Evolutionary conservation across 164 flowering plant species (phyloP), one percentile per base, ranked within the genome.

Genomic region (Magnolia officinalis): DNA sequence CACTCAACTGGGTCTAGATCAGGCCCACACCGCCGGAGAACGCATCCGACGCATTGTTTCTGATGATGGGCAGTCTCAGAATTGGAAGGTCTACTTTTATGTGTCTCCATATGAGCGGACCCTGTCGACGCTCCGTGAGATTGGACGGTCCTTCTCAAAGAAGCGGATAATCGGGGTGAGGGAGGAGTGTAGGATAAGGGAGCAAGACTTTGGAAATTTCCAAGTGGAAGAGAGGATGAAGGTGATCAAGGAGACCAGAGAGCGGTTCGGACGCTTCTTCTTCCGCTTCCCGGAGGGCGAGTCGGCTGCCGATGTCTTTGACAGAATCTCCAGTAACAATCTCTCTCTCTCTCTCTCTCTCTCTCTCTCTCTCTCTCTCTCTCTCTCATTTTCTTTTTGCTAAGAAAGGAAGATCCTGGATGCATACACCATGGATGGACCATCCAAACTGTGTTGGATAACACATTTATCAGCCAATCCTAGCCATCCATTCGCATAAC

Each of bases 231-330:
- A 96, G 81, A 73, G 93, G 76, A 96, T 96, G 99, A 86, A 81
- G 78, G 86, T 31, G 2, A 81, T 90, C 52, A 96, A 94, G 78
- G 83, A 89, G 82, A 85, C 92, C 0, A 80, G 99, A n/a, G 86
- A 89, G 87, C 79, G 83, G 74, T 96, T 89, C 70, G 99, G 99
- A 69, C 77, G 99, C 58, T 96, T 96, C 83, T 96, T 89, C 73
- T 96, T 89, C 77, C 85, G 99, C 21, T 96, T 96, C 71, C 99
- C 98, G 0, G 99, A 96, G 64, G 99, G 99, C n/a, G 99, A 96
- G 50, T 96, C 99, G 2, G 99, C 97, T 16, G 96, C 98, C 4
- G 98, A 94, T 80, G 97, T 96, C 6, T 96, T 79, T 51, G 99
- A 96, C 79, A 94, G 99, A 2, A 93, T 94, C 79, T 91, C 97